A percentile compares a stretch with the other conserved stretches of the same genome.
These are phyloP conservation scores for Fusarium haematococcum DNA, from an alignment of 2,329 filamentous ascomycete species.

Conservation along the genomic window DNA sequence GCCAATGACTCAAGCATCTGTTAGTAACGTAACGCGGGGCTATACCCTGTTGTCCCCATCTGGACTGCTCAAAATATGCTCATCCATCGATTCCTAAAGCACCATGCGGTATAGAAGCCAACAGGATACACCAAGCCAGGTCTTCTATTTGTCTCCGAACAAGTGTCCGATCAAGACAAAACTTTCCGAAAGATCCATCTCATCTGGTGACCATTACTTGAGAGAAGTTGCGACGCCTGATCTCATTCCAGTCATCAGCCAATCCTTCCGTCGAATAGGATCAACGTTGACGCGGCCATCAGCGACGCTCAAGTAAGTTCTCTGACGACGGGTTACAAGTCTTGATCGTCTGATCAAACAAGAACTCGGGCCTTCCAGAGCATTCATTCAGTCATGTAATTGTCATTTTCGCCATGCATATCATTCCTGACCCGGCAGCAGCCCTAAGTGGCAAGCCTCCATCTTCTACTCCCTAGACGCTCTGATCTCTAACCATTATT, in stretches of 20 bases:
- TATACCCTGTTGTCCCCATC: too few relatives aligned
- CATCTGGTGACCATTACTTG: background rate
- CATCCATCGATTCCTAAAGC: too few relatives aligned
- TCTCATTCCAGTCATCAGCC: too few relatives aligned
- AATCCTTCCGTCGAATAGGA: background rate
- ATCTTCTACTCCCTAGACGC: background rate
- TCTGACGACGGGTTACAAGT: background rate
- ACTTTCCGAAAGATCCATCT: too few relatives aligned
- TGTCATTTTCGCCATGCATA: background rate
- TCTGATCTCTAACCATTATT: background rate
- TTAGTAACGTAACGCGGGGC: too few relatives aligned
- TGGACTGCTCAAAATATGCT: too few relatives aligned
- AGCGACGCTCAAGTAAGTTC: background rate
- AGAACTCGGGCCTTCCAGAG: background rate
- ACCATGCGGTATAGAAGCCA: too few relatives aligned
- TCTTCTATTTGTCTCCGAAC: too few relatives aligned
- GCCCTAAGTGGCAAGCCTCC: background rate
- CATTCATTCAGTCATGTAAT: background rate
- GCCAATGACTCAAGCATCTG: background rate
- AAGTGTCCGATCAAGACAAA: too few relatives aligned
- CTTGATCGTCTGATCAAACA: background rate
- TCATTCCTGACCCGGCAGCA: background rate
- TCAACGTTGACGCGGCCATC: background rate
- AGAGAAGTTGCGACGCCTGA: background rate
- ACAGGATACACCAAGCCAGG: too few relatives aligned